Percentiles rank a stretch among this genome's conserved stretches.
These are phyloP conservation scores for Magnusiomyces sp. DNA, from an alignment of 1,139 yeast genomes.

Conservation along the genomic window DNA sequence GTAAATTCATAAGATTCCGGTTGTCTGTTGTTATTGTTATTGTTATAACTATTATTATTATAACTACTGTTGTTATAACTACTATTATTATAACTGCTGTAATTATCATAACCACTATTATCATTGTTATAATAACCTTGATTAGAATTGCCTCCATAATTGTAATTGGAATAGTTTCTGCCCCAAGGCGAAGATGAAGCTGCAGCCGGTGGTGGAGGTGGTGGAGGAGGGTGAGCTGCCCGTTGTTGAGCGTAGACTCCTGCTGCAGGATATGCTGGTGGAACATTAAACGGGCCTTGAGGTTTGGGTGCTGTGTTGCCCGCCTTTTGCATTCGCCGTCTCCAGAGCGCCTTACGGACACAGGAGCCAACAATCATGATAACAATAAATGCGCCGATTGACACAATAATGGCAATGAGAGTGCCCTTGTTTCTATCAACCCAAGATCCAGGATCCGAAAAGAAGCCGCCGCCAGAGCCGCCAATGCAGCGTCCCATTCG, in stretches of 20 bases:
- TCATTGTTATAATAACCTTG: not conserved
- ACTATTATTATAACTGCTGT: too few species aligned
- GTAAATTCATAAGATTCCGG: too few species aligned
- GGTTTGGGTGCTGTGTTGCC: not conserved
- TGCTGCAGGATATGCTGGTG: conserved; percentile 30
- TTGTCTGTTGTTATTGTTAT: too few species aligned
- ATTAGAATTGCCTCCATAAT: not conserved
- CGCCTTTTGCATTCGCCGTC: too few species aligned
- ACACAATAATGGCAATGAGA: conserved; percentile 18
- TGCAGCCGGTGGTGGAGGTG: not conserved
- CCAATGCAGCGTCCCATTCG: conserved; percentile 30
- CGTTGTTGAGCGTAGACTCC: conserved; percentile 27
- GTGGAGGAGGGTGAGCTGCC: conserved; percentile 12
- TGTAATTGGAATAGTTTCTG: not conserved
- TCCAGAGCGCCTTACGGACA: not conserved
- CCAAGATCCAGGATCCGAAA: conserved; percentile 14
- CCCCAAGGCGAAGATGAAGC: not conserved
- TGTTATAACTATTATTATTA: too few species aligned
- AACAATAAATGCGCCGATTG: conserved; percentile 12
- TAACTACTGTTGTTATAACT: too few species aligned
- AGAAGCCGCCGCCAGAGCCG: conserved; percentile 14
- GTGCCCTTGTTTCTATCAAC: conserved; percentile 14
- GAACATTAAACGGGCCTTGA: conserved; percentile 26
- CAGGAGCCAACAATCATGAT: not conserved
- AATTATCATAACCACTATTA: too few species aligned